Evolutionary conservation across 148 eudicot genomes (phyloP).

Genomic region (Beta vulgaris): DNA sequence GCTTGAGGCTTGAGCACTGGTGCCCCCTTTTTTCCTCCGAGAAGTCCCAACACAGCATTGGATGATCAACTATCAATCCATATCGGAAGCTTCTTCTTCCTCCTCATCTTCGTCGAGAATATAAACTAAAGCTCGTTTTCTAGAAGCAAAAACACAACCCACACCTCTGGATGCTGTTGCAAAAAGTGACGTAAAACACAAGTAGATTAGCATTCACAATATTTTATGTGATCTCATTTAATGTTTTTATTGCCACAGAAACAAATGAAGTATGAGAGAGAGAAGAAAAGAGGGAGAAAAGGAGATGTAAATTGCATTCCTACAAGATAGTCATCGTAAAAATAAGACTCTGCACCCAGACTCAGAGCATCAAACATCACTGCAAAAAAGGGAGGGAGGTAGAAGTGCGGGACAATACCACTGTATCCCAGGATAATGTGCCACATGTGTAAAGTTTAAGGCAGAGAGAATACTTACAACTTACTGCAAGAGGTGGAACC

Average conservation of each 20-base stretch:
- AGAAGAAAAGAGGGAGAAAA: neutral
- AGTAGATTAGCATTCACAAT: neutral
- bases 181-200: neutral
- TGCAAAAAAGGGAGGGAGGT: too few relatives aligned
- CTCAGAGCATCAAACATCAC: neutral
- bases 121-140: slow-evolving; percentile 96
- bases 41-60: neutral
- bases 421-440: neutral
- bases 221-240: neutral
- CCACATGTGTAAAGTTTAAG: neutral
- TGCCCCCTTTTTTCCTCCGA: neutral
- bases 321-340: too few relatives aligned
- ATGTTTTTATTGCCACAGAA: neutral
- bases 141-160: slow-evolving; percentile 85
- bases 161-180: slow-evolving; percentile 89
- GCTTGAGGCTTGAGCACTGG: neutral
- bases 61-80: slow-evolving; percentile 37
- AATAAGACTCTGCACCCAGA: too few relatives aligned
- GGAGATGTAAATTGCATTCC: neutral
- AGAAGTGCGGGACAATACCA: too few relatives aligned
- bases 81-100: slow-evolving; percentile 73
- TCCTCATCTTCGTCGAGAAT: slow-evolving; percentile 99
- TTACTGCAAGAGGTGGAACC: slow-evolving; percentile 81
- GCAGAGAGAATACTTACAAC: slow-evolving; percentile 59
- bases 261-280: neutral